These are phyloP conservation scores for Cyberlindnera xylosilytica DNA, from an alignment of 805 yeast genomes.

Conservation along the genomic window DNA sequence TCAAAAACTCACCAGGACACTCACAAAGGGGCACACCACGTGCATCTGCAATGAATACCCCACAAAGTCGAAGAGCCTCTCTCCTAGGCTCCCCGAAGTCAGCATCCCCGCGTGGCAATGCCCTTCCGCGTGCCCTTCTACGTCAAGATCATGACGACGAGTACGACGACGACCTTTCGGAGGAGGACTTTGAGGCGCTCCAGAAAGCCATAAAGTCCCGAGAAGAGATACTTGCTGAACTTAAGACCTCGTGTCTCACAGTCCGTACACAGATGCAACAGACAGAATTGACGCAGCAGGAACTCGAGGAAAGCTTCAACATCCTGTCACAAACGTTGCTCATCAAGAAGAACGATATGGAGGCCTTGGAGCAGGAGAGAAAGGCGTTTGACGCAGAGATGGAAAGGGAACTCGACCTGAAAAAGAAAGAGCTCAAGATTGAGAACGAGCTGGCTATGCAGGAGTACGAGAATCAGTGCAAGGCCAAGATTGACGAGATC, in stretches of 20 bases:
- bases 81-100: not conserved
- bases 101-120: not conserved
- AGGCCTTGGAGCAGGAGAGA: conserved; percentile 28
- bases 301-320: conserved; percentile 25
- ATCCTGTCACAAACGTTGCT: conserved; percentile 23
- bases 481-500: conserved; percentile 36
- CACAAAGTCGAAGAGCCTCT: not conserved
- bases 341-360: conserved; percentile 31
- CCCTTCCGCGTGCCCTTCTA: too few relatives aligned
- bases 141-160: not conserved
- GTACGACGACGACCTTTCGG: not conserved
- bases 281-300: conserved; percentile 35
- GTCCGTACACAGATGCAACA: conserved; percentile 37
- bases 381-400: conserved; percentile 24
- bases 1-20: too few relatives aligned
- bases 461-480: conserved; percentile 32
- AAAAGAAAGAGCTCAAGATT: conserved; percentile 30
- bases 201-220: conserved; percentile 14
- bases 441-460: conserved; percentile 37
- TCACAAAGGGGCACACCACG: too few relatives aligned
- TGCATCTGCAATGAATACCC: not conserved
- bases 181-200: conserved; percentile 12
- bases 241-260: conserved; percentile 27
- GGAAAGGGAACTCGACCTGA: conserved; percentile 29
- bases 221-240: conserved; percentile 21